A percentile compares a stretch with the other conserved stretches of the same genome.
phyloP scores from a whole-genome alignment of 1,284 basidiomycete species.

The Acaromyces ingoldii region DNA sequence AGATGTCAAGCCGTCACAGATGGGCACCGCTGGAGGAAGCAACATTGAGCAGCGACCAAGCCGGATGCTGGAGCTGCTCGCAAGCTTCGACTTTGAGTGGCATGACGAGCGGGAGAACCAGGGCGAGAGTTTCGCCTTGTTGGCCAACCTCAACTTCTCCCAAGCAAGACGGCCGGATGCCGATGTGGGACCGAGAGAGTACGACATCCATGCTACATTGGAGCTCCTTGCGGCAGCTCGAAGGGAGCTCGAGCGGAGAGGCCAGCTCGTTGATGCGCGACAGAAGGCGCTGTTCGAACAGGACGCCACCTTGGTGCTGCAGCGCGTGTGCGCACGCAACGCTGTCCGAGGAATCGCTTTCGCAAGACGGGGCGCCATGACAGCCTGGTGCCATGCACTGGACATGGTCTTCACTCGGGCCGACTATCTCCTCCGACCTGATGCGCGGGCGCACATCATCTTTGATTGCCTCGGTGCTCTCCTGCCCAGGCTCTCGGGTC shows the following conservation, averaged over 20 bases:
- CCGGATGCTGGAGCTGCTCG: conserved; percentile 81
- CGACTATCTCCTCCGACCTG: conserved; percentile 32
- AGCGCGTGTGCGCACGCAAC: conserved; percentile 42
- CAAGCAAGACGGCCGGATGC: conserved; percentile 68
- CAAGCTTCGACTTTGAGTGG: conserved; percentile 82
- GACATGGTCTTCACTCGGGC: conserved; percentile 41
- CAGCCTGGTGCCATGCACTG: conserved; percentile 43
- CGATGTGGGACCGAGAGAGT: conserved; percentile 66
- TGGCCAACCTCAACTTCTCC: conserved; percentile 65
- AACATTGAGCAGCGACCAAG: conserved; percentile 61
- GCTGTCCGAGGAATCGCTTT: conserved; percentile 36
- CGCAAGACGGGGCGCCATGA: conserved; percentile 31
- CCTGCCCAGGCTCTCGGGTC: conserved; percentile 33
- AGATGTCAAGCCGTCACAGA: background rate
- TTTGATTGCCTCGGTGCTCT: conserved; percentile 43
- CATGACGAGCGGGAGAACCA: conserved; percentile 59
- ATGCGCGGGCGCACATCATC: conserved; percentile 32
- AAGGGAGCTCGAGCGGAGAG: conserved; percentile 32
- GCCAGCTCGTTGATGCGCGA: conserved; percentile 25
- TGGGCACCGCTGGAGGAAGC: background rate
- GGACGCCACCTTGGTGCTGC: conserved; percentile 34
- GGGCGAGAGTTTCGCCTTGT: conserved; percentile 62
- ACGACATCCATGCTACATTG: conserved; percentile 69
- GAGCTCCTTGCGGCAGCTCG: conserved; percentile 21
- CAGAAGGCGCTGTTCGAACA: conserved; percentile 33